Evolutionary conservation across 2,329 filamentous ascomycete species (phyloP), one percentile per base, ranked within the genome.

Genomic region (Diaporthe humulicola): DNA sequence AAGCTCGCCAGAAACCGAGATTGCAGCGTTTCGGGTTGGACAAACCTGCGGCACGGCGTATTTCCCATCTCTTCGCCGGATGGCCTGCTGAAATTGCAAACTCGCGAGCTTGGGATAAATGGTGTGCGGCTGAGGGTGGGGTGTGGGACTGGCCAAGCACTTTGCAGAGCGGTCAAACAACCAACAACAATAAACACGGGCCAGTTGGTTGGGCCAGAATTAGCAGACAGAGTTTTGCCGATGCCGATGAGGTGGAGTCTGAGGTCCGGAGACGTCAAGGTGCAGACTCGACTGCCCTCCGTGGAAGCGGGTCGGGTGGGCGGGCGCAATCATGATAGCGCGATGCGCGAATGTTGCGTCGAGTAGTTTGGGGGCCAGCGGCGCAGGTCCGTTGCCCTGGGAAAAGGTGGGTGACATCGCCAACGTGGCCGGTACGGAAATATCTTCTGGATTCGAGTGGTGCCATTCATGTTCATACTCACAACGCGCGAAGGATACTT

Each of bases 401-500:
- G n/a, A 8, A 38, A 72, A 14, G 70, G 56, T 54, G 70, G 70
- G 70, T 72, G 57, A 64, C 70, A 64, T 64, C n/a, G 70, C 8
- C 33, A 45, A 30, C 7, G 17, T 14, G 45, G 36, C 12, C 40
- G 12, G 19, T 60, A 36, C 40, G 64, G 45, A 54, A 54, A 42
- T 64, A 72, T 64, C 70, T 17, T 54, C 25, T 40, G 48, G 45
- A 28, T 54, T 28, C 9, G 33, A 64, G 48, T n/a, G 42, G 30
- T 52, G 22, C 14, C 45, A 52, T 19, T 9, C 7, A 4, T 22
- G 19, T 6, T 17, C 14, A 28, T 36, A 38, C 36, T 28, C 8
- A 45, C 45, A 17, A 14, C 22, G 45, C 64, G 30, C 45, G 30
- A 52, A 52, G 45, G 45, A 67, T 67, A 67, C 30, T 38, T 38